Percentiles rank a stretch among this genome's conserved stretches.
phyloP scores from a whole-genome alignment of 1,284 basidiomycete species.

The Anthracocystis setariae region DNA sequence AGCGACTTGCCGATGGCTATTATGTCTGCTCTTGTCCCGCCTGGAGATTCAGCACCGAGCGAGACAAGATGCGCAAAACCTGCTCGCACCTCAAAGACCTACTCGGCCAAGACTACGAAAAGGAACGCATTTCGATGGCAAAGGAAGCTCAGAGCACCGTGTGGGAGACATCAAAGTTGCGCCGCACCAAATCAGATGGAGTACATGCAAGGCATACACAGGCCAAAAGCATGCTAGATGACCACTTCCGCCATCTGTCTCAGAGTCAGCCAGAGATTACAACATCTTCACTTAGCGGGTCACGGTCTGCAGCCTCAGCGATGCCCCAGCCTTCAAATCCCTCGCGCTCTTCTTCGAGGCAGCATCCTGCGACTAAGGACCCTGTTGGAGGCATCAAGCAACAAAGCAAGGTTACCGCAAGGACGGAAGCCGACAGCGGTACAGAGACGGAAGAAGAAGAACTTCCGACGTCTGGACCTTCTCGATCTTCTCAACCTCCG shows the following conservation, averaged over 20 bases:
- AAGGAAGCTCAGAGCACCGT: slow-evolving; percentile 41
- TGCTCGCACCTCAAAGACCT: slow-evolving; percentile 75
- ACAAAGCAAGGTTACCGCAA: not conserved
- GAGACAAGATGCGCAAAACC: slow-evolving; percentile 72
- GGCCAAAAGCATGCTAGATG: slow-evolving; percentile 38
- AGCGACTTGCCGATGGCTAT: slow-evolving; percentile 59
- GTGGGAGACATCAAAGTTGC: slow-evolving; percentile 28
- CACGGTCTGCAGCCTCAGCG: not conserved
- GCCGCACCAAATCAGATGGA: slow-evolving; percentile 25
- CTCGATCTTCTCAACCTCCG: not conserved
- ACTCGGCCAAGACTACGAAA: slow-evolving; percentile 74
- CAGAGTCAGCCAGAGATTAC: slow-evolving; percentile 24
- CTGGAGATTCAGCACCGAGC: slow-evolving; percentile 71
- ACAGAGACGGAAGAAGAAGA: slow-evolving; percentile 43
- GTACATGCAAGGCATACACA: slow-evolving; percentile 32
- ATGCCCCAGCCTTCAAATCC: not conserved
- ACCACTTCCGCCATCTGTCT: slow-evolving; percentile 32
- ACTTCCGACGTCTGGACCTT: slow-evolving; percentile 1
- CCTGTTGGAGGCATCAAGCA: not conserved
- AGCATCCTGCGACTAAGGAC: not conserved
- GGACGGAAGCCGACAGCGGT: slow-evolving; percentile 15
- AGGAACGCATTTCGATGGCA: slow-evolving; percentile 16
- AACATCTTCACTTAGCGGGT: not conserved
- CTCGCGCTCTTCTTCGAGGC: not conserved
- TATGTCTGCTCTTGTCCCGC: slow-evolving; percentile 70